Base-by-base conservation (phyloP, 2,329 filamentous ascomycete genomes). In the Fusarium sp. region DNA sequence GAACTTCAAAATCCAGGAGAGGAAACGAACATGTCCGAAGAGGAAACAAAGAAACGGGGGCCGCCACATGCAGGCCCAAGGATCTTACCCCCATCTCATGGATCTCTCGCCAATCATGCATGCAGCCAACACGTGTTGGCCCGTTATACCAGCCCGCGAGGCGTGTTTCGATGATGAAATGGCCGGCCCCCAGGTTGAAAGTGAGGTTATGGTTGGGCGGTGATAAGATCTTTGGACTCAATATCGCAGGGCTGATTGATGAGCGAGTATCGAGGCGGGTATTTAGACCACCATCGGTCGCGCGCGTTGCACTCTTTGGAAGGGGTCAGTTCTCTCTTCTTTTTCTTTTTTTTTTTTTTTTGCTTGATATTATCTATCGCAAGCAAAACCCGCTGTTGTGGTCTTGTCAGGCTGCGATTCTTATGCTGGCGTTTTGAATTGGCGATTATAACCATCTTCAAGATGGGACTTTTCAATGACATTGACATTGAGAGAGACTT, bases 21-120 rank as follows among this genome's bases (percentile, higher is more conserved):
- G 24, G 45, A 61, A 53, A 35, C 59, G 48, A 74, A 51, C 44
- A 47, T 13, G 18, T 58, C 63, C 41, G 50, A 74, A 72, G 16
- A 57, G 3, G 16, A 57, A 59, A 20, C 60, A 75, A n/a, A n/a
- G n/a, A n/a, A n/a, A 68, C 7, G 30, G 20, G 24, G 64, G 54
- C 59, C 69, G 13, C 26, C 45, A 15, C 36, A 38, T 33, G 30
- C 39, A 22, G 53, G 33, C 30, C 45, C 22, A 33, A 45, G 42
- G 57, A 26, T 63, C 41, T 42, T 31, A 42, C 48, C 71, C 64
- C 65, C 72, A 70, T 53, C 54, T 56, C 30, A 10, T 6, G 11
- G 7, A 33, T n/a, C 4, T 45, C 55, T 59, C 61, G 7, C 73
- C 71, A 76, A 77, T 77, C 66, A 74, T 20, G 11, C 38, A 28